These are phyloP conservation scores for Pseudoturritis turrita DNA, from an alignment of 345 rosid genomes.

Conservation along the genomic window DNA sequence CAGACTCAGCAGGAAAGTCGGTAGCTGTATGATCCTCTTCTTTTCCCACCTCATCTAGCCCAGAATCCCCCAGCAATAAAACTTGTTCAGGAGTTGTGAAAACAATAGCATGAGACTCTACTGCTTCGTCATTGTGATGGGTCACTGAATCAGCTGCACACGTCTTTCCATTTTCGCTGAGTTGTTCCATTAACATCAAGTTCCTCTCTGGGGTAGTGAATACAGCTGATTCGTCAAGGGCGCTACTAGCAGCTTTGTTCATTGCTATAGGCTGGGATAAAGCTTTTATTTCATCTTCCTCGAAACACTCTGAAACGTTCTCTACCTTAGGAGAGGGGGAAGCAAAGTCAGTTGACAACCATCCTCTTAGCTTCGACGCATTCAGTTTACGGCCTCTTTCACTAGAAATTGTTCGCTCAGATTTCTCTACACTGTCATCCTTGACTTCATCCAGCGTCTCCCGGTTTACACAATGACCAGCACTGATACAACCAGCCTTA, in stretches of 20 bases:
- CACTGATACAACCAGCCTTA: not conserved
- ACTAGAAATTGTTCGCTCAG: not conserved
- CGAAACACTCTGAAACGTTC: not conserved
- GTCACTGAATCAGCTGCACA: not conserved
- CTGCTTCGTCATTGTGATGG: not conserved
- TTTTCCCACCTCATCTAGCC: not conserved
- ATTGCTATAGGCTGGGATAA: not conserved
- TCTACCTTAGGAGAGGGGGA: not conserved
- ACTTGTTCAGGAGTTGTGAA: conserved; percentile 1
- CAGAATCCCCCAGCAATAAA: not conserved
- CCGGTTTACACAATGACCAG: not conserved
- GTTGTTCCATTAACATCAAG: not conserved
- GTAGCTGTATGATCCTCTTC: not conserved
- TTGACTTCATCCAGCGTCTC: not conserved
- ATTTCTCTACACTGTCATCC: not conserved
- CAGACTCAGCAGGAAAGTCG: not conserved
- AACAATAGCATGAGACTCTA: not conserved
- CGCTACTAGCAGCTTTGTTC: not conserved
- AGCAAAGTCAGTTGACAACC: not conserved
- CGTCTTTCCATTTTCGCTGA: not conserved
- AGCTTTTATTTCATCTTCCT: not conserved
- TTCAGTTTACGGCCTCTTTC: not conserved
- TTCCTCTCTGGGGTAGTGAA: conserved; percentile 14
- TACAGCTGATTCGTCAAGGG: not conserved
- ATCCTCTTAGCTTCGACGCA: not conserved